Evolutionary conservation across 148 eudicot genomes (phyloP).

Genomic region (Agrostemma githago): DNA sequence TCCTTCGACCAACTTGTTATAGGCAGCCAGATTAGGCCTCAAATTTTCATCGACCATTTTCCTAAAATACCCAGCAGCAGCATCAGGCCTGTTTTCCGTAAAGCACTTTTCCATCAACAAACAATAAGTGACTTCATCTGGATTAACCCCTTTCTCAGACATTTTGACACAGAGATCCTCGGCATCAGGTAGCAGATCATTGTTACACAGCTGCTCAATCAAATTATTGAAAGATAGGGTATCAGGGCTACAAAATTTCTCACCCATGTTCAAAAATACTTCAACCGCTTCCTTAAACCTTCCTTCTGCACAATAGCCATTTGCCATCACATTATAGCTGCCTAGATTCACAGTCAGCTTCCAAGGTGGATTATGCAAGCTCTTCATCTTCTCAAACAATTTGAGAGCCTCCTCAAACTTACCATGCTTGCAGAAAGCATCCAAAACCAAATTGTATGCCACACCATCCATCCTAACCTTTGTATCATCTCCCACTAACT

Average conservation of each 20-base stretch:
- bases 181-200: constrained; percentile 56
- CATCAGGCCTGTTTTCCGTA: constrained; percentile 64
- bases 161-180: constrained; percentile 74
- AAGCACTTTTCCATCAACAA: constrained; percentile 85
- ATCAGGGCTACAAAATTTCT: no score
- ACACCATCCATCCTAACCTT: constrained; percentile 62
- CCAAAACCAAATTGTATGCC: constrained; percentile 71
- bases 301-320: no score
- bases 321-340: no score
- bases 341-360: constrained; percentile 50
- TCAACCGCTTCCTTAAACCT: no score
- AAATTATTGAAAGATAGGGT: no score
- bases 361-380: constrained; percentile 66
- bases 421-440: neutral
- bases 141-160: constrained; percentile 64
- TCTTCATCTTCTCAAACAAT: constrained; percentile 37
- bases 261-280: no score
- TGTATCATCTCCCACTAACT: constrained; percentile 41
- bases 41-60: constrained; percentile 70
- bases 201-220: constrained; percentile 54
- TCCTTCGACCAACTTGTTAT: constrained; percentile 70
- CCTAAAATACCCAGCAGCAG: constrained; percentile 71
- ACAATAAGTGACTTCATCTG: constrained; percentile 75
- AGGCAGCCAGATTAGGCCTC: constrained; percentile 73
- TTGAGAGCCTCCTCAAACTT: no score